Conservation (phyloP, 257 asterid species). For the Salvia hispanica region DNA sequence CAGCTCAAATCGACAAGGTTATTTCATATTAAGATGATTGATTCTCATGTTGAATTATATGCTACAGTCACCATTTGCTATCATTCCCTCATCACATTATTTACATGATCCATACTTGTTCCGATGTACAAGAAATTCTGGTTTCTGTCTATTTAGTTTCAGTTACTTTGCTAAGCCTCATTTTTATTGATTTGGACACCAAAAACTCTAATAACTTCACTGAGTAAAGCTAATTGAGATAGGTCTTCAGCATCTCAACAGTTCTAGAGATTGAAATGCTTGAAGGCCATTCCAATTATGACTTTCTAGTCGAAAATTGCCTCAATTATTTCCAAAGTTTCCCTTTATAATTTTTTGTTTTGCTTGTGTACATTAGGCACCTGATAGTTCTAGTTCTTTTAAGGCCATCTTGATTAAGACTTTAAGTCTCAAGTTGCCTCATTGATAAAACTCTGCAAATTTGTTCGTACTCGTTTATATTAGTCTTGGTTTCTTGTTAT, state of each 20-base stretch:
- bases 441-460: neutral
- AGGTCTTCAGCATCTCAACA: neutral
- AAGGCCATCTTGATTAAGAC: neutral
- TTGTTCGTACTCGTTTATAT: neutral
- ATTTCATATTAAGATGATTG: slow-evolving; percentile 18
- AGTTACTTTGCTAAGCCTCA: neutral
- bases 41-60: neutral
- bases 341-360: neutral
- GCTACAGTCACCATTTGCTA: neutral
- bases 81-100: slow-evolving; percentile 8
- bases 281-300: neutral
- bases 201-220: neutral
- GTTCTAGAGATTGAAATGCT: slow-evolving; percentile 4
- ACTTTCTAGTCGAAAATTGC: slow-evolving; percentile 9
- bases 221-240: slow-evolving; percentile 1
- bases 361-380: neutral
- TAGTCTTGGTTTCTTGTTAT: neutral
- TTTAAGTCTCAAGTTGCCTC: slow-evolving; percentile 14
- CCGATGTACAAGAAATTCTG: neutral
- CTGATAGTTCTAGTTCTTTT: neutral
- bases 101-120: neutral
- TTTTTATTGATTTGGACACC: neutral
- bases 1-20: slow-evolving; percentile 65
- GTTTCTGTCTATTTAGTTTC: neutral
- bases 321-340: slow-evolving; percentile 3